Evolutionary conservation across 1,139 yeast species (phyloP).

Genomic region (Geotrichum carabidarum): DNA sequence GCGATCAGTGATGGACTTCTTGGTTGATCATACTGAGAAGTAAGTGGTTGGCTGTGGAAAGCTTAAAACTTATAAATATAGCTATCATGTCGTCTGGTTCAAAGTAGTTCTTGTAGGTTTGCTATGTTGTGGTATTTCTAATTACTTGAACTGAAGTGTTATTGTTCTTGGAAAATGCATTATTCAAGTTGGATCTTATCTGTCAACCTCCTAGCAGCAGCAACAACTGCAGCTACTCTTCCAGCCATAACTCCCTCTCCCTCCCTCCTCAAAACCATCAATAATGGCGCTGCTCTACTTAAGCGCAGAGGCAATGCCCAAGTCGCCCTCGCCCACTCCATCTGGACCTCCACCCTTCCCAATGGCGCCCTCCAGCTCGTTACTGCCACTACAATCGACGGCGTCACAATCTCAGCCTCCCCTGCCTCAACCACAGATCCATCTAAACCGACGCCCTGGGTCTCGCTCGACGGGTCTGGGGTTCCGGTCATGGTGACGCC

Average conservation of each 20-base stretch:
- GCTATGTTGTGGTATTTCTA: too few species aligned
- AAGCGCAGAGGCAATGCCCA: constrained; percentile 30
- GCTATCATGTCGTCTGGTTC: too few species aligned
- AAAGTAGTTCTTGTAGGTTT: too few species aligned
- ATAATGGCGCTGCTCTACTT: neutral
- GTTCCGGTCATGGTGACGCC: constrained; percentile 41
- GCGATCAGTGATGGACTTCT: too few species aligned
- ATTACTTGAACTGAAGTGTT: too few species aligned
- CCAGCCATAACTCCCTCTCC: neutral
- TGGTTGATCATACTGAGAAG: too few species aligned
- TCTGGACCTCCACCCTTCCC: constrained; percentile 39
- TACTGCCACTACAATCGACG: constrained; percentile 42
- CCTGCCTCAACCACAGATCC: constrained; percentile 32
- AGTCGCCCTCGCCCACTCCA: constrained; percentile 30
- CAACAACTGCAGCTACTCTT: neutral
- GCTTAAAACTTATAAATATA: too few species aligned
- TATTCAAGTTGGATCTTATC: neutral
- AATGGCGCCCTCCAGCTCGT: constrained; percentile 32
- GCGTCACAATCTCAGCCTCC: constrained; percentile 41
- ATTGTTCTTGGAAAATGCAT: too few species aligned
- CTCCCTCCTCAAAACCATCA: neutral
- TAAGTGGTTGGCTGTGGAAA: too few species aligned
- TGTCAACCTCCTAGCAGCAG: neutral
- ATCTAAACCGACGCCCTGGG: constrained; percentile 36
- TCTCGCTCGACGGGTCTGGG: constrained; percentile 40